Evolutionary conservation across 108 stramenopile species (phyloP), one percentile per base, ranked within the genome.

Genomic region (Schizochytrium sp.): DNA sequence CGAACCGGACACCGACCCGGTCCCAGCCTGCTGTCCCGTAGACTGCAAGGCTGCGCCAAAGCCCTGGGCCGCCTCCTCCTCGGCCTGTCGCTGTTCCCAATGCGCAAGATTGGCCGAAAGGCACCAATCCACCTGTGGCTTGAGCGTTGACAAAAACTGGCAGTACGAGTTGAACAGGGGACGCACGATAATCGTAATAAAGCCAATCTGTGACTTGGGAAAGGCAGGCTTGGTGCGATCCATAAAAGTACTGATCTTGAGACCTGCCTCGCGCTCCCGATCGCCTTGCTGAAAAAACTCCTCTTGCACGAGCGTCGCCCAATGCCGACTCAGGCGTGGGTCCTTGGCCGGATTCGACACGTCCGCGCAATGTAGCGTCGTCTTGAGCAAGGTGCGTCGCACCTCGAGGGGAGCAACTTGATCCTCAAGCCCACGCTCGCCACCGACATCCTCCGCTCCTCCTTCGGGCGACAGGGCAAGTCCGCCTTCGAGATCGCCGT

Each of bases 161-260:
- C 72, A 23, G 29, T 89, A 29, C 60, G 44, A 5, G 41, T 5
- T n/a, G 72, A 89, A 91, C 55, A 91, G 69, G 18, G 95, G 95
- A 53, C 57, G 34, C 8, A 94, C 94, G 57, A 95, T 92, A 90
- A 94, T 94, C 41, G 88, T 88, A 51, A 92, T 93, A 83, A 94
- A 94, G 43, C 93, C 93, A 76, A 94, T 72, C 47, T 93, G 92
- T 5, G 45, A 89, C 44, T 92, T 91, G 8, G 92, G 58, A 10
- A 60, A 19, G 18, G 58, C 55, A 18, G 58, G 87, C 19, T 72
- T 90, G 10, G n/a, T 57, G 5, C 92, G 90, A 89, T 92, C 92
- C 76, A 69, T 89, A n/a, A 92, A 59, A 23, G 92, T 88, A 3
- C 88, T 88, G 5, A 92, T 69, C 23, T 88, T n/a, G 60, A 92